Evolutionary conservation across 352 stramenopile genomes (phyloP).

Genomic region (Phytophthora pisi): DNA sequence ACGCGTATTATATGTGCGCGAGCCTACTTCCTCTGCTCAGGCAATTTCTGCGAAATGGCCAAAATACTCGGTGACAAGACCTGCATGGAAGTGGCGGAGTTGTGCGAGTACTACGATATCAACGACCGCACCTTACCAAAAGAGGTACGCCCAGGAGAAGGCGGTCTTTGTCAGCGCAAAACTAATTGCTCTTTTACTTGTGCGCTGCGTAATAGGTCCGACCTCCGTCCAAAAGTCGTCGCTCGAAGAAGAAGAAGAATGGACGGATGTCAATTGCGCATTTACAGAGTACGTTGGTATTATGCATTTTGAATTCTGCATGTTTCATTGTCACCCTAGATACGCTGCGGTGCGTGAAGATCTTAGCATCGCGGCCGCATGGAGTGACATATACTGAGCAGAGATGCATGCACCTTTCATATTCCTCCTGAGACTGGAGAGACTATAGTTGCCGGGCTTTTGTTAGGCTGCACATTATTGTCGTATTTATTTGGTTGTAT

Average conservation of each 20-base stretch:
- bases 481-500: not conserved
- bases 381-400: slow-evolving; percentile 55
- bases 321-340: slow-evolving; percentile 54
- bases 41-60: slow-evolving; percentile 83
- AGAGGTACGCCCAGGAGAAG: slow-evolving; percentile 37
- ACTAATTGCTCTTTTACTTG: slow-evolving; percentile 3
- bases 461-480: slow-evolving; percentile 35
- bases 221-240: slow-evolving; percentile 37
- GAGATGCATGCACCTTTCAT: slow-evolving; percentile 14
- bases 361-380: slow-evolving; percentile 47
- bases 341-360: slow-evolving; percentile 59
- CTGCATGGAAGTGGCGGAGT: slow-evolving; percentile 74
- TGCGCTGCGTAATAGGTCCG: slow-evolving; percentile 24
- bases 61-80: slow-evolving; percentile 70
- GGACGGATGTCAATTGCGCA: slow-evolving; percentile 67
- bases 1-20: slow-evolving; percentile 59
- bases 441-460: slow-evolving; percentile 27
- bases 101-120: slow-evolving; percentile 72
- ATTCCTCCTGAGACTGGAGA: slow-evolving; percentile 42
- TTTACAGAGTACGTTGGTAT: slow-evolving; percentile 62
- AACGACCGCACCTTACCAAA: slow-evolving; percentile 58
- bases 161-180: not conserved
- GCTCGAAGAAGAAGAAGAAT: slow-evolving; percentile 64
- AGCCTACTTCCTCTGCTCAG: slow-evolving; percentile 67
- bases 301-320: slow-evolving; percentile 4